Percentiles rank a stretch among this genome's conserved stretches.
phyloP scores from a whole-genome alignment of 345 rosid genomes.

The Raphanus raphanistrum region DNA sequence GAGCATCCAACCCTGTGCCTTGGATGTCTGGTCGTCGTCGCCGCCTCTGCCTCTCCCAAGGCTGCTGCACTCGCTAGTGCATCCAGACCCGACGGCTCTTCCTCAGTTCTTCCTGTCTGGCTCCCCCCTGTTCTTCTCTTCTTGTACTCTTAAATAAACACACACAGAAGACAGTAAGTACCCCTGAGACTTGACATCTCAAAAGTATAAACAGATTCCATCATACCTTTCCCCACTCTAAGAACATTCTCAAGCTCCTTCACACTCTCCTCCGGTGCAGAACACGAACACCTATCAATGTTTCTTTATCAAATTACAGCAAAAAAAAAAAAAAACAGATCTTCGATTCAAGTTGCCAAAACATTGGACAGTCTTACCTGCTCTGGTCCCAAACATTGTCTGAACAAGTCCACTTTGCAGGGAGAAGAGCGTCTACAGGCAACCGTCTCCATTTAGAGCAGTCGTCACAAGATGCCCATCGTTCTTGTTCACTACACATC shows the following conservation, averaged over 20 bases:
- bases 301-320: neutral
- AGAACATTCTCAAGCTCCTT: constrained; percentile 66
- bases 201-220: neutral
- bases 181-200: constrained; percentile 2
- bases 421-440: constrained; percentile 68
- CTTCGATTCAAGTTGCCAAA: neutral
- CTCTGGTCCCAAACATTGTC: constrained; percentile 74
- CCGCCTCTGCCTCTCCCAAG: constrained; percentile 65
- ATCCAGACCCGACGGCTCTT: constrained; percentile 71
- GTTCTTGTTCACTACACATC: constrained; percentile 58
- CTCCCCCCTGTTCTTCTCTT: constrained; percentile 51
- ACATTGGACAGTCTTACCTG: constrained; percentile 50
- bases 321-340: neutral
- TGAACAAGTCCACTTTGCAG: constrained; percentile 71
- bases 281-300: constrained; percentile 61
- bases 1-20: constrained; percentile 91
- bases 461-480: constrained; percentile 86
- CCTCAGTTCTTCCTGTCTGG: constrained; percentile 38
- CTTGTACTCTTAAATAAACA: constrained; percentile 55
- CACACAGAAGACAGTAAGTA: constrained; percentile 14
- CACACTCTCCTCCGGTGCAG: constrained; percentile 57
- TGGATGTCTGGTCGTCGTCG: constrained; percentile 92
- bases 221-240: constrained; percentile 58
- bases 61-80: constrained; percentile 85
- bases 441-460: constrained; percentile 88